Evolutionary conservation across 2,329 filamentous ascomycete species (phyloP).

Genomic region (Coniochaeta sp.): DNA sequence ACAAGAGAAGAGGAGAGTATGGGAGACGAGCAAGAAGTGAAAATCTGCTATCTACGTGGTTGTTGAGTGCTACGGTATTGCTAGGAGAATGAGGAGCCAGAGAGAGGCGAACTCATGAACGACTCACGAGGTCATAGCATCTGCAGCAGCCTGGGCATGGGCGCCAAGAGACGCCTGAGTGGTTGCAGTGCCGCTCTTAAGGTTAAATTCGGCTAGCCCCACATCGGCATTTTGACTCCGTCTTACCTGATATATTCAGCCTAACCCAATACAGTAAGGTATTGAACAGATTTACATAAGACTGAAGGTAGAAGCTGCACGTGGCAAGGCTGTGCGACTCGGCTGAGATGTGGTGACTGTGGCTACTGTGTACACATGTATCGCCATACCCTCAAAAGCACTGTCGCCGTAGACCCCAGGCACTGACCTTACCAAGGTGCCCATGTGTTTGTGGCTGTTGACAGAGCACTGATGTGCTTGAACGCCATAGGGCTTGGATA

Average conservation of each 20-base stretch:
- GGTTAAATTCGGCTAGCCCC: neutral
- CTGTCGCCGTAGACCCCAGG: too few species aligned
- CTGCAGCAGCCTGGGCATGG: neutral
- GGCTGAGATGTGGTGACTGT: neutral
- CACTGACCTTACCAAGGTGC: neutral
- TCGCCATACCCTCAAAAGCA: too few species aligned
- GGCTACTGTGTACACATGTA: neutral
- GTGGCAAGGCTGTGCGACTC: neutral
- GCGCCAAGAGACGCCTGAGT: neutral
- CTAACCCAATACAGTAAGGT: too few species aligned
- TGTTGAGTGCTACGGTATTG: neutral
- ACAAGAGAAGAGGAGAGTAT: neutral
- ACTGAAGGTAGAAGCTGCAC: neutral
- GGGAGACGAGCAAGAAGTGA: neutral
- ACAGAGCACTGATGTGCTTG: too few species aligned
- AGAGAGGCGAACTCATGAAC: neutral
- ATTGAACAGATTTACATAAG: too few species aligned
- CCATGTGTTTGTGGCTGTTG: too few species aligned
- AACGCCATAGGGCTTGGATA: too few species aligned
- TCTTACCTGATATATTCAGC: too few species aligned
- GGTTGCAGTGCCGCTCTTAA: neutral
- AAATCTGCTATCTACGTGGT: neutral
- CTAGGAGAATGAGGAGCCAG: neutral
- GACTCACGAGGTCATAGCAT: neutral
- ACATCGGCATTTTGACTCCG: neutral